phyloP scores from a whole-genome alignment of 352 stramenopile genomes.

The Peronospora belbahrii region DNA sequence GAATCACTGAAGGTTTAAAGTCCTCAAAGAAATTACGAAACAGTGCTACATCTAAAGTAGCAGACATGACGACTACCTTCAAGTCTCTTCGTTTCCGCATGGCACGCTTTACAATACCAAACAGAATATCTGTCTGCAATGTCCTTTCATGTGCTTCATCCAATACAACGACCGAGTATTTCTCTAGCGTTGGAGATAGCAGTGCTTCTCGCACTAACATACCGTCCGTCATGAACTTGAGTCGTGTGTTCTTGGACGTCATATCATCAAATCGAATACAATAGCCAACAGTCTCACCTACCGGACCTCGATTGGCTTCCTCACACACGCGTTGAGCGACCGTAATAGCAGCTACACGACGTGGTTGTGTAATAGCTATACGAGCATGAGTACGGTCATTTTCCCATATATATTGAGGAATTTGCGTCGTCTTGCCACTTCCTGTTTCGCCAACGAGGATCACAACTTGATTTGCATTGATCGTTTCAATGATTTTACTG shows the following conservation, averaged over 20 bases:
- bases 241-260: constrained; percentile 72
- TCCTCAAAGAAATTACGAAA: constrained; percentile 93
- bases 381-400: constrained; percentile 31
- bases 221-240: constrained; percentile 92
- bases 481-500: constrained; percentile 50
- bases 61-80: constrained; percentile 98
- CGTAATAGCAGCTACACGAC: constrained; percentile 75
- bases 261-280: constrained; percentile 93
- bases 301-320: constrained; percentile 37
- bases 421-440: constrained; percentile 88
- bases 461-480: constrained; percentile 63
- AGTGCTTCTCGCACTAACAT: constrained; percentile 89
- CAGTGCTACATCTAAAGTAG: constrained; percentile 91
- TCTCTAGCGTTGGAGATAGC: constrained; percentile 57
- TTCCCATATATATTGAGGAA: constrained; percentile 84
- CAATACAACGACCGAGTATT: constrained; percentile 78
- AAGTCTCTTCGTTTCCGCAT: constrained; percentile 78
- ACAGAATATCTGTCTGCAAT: constrained; percentile 87
- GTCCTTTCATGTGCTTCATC: constrained; percentile 87
- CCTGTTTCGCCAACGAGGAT: constrained; percentile 88
- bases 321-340: constrained; percentile 77
- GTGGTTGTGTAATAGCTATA: constrained; percentile 79
- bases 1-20: constrained; percentile 66
- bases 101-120: constrained; percentile 81
- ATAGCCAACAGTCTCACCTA: constrained; percentile 85